Evolutionary conservation across 768 basidiomycete species (phyloP).

Genomic region (Xerocomellus dryophilus): DNA sequence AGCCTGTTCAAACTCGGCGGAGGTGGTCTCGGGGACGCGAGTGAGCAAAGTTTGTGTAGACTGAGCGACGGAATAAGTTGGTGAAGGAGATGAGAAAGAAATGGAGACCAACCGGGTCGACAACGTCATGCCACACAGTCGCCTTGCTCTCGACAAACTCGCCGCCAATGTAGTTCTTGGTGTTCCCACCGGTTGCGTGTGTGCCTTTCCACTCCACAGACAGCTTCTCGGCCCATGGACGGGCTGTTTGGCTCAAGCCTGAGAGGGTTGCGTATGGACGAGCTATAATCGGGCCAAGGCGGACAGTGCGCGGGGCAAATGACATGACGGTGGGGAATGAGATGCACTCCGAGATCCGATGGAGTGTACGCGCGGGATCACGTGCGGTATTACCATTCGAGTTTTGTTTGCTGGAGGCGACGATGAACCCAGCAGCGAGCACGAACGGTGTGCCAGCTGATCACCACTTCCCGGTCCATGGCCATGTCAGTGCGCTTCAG

Average conservation of each 20-base stretch:
- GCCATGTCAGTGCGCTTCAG: constrained; percentile 11
- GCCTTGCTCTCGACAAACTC: constrained; percentile 83
- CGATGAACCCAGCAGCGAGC: constrained; percentile 19
- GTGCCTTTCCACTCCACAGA: constrained; percentile 85
- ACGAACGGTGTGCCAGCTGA: constrained; percentile 18
- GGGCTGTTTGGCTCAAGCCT: constrained; percentile 53
- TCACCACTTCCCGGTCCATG: constrained; percentile 11
- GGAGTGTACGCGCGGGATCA: constrained; percentile 2
- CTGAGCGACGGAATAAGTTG: constrained; percentile 37
- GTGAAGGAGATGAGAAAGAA: background rate
- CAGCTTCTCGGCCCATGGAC: constrained; percentile 63
- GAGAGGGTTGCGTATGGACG: constrained; percentile 46
- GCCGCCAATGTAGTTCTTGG: constrained; percentile 91
- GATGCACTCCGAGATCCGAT: constrained; percentile 4
- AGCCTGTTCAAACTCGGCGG: constrained; percentile 76
- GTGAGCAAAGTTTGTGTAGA: constrained; percentile 89
- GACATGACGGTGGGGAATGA: constrained; percentile 21
- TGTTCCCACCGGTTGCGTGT: constrained; percentile 76
- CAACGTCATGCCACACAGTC: constrained; percentile 77
- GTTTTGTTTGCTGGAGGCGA: background rate
- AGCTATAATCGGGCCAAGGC: constrained; percentile 10
- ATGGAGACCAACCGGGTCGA: constrained; percentile 71
- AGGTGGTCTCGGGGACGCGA: constrained; percentile 85
- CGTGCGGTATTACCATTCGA: constrained; percentile 5
- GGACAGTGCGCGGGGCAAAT: constrained; percentile 12